A percentile compares a stretch with the other conserved stretches of the same genome.
Evolutionary conservation across 192 early-diverging fungal species (phyloP).

Genomic region (Podila epigama): DNA sequence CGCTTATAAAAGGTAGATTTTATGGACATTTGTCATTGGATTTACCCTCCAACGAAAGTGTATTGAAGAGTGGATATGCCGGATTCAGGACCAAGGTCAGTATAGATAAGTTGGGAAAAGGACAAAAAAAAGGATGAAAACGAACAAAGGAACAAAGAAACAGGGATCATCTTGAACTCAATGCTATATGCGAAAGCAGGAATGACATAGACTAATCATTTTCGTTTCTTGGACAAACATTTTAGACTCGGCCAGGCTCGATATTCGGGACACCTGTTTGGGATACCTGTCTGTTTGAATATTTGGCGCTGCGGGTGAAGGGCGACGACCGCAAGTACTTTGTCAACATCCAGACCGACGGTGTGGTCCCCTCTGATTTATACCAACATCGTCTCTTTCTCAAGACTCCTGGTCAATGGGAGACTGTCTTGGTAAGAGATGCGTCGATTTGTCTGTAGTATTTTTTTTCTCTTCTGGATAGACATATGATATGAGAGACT

Average conservation of each 20-base stretch:
- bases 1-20: slow-evolving; percentile 59
- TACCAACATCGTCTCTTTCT: slow-evolving; percentile 95
- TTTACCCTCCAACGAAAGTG: slow-evolving; percentile 70
- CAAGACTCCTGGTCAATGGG: slow-evolving; percentile 89
- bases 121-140: not conserved
- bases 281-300: slow-evolving; percentile 88
- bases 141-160: not conserved
- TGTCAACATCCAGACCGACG: slow-evolving; percentile 92
- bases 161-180: no score
- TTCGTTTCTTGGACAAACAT: no score
- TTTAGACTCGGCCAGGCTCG: slow-evolving; percentile 64
- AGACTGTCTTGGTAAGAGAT: slow-evolving; percentile 77
- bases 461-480: not conserved
- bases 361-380: slow-evolving; percentile 81
- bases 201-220: no score
- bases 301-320: slow-evolving; percentile 79
- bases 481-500: not conserved
- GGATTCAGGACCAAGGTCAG: slow-evolving; percentile 80
- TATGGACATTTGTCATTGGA: slow-evolving; percentile 84
- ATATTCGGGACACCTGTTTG: slow-evolving; percentile 80
- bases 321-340: slow-evolving; percentile 89
- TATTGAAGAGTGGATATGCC: slow-evolving; percentile 90
- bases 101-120: not conserved
- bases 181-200: no score
- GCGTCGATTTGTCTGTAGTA: not conserved